Evolutionary conservation across 495 filamentous ascomycete species (phyloP), one percentile per base, ranked within the genome.

Genomic region (Penicillium cataractarum): DNA sequence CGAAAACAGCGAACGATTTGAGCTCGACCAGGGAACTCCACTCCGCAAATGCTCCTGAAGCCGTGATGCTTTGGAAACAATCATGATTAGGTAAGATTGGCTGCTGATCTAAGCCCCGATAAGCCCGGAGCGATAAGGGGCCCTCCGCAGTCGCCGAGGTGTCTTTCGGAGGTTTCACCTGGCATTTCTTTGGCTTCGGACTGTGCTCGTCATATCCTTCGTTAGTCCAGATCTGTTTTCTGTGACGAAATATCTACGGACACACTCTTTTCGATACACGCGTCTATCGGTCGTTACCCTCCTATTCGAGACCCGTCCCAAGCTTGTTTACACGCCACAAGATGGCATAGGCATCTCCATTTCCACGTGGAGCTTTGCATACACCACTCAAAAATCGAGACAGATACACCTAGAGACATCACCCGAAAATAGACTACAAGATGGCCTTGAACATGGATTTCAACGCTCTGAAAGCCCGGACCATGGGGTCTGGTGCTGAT

Each of bases 401-500:
- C 31, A 37, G 17, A n/a, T 42, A 26, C 19, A 46, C n/a, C 46
- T 60, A 53, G 37, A 59, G 5, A 50, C 24, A 29, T 6, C 13
- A n/a, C 32, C 51, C 19, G 32, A 10, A 33, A 64, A 10, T 40
- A 62, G 29, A 49, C 52, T 39, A 8, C 55, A 72, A 83, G 78
- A 80, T 96, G 84, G 78, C 82, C 40, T 63, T 75, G 42, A 76
- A 76, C 6, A 83, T 93, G 70, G 92, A 96, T 74, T 96, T 91
- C 71, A 88, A 89, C 69, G 87, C 88, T 64, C 83, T 99, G 50
- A 89, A 91, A 63, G 91, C 92, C 56, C 91, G 90, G 71, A 93
- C 95, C 17, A 83, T 99, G 82, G 87, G 84, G 46, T 88, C 92
- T 46, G 90, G 92, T 31, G 88, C 90, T 52, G 92, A 95, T 61